Evolutionary conservation across 139 green algal species (phyloP).

Genomic region (Asterochloris sp.): DNA sequence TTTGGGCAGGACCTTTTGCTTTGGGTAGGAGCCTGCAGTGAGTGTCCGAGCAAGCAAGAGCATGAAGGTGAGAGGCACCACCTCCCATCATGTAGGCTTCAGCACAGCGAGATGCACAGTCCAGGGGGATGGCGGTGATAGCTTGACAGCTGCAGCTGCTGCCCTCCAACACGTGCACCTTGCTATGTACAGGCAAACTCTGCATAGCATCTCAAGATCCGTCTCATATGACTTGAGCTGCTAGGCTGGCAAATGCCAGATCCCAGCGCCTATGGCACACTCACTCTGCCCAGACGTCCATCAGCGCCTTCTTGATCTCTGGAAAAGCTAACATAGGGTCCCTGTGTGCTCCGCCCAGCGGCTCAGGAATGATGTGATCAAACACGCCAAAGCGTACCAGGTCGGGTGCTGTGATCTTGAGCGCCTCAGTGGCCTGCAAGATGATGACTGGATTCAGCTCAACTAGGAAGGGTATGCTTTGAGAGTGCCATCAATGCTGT

Average conservation of each 20-base stretch:
- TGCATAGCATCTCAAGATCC: neutral
- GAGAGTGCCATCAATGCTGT: too few relatives aligned
- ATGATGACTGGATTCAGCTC: too few relatives aligned
- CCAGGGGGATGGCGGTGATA: conserved; percentile 27
- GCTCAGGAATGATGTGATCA: conserved; percentile 88
- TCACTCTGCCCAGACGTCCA: conserved; percentile 29
- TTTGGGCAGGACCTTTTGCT: too few relatives aligned
- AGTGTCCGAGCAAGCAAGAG: too few relatives aligned
- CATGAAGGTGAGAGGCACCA: too few relatives aligned
- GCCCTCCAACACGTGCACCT: too few relatives aligned
- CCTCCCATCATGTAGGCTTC: too few relatives aligned
- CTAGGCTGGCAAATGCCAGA: neutral
- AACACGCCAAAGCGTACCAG: conserved; percentile 84
- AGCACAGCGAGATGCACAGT: too few relatives aligned
- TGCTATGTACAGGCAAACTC: too few relatives aligned
- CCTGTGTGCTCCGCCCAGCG: conserved; percentile 83
- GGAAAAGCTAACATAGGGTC: conserved; percentile 85
- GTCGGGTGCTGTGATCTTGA: conserved; percentile 87
- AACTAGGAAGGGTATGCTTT: too few relatives aligned
- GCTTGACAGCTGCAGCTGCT: conserved; percentile 13
- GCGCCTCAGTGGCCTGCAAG: conserved; percentile 80
- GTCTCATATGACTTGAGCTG: neutral
- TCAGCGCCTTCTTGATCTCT: conserved; percentile 77
- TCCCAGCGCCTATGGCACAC: neutral
- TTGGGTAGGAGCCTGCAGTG: too few relatives aligned